Percentiles rank a stretch among this genome's conserved stretches.
phyloP scores from a whole-genome alignment of 345 rosid species.

The Eucalyptus globulus region DNA sequence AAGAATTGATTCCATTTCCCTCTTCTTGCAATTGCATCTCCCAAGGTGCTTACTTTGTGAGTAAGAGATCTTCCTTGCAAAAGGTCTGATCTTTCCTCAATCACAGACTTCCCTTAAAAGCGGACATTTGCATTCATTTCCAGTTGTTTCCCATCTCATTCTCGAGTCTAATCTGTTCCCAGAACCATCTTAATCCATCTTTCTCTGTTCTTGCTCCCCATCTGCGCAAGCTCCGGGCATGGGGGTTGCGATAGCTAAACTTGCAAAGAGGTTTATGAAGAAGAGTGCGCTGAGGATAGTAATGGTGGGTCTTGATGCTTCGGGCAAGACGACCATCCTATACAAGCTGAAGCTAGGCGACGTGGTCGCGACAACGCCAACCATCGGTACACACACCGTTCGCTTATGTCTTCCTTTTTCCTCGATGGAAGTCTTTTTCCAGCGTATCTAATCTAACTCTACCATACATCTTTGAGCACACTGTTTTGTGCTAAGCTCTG shows the following conservation, averaged over 20 bases:
- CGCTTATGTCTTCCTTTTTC: not conserved
- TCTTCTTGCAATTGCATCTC: not conserved
- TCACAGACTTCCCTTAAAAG: not conserved
- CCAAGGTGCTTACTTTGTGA: not conserved
- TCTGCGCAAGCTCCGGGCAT: not conserved
- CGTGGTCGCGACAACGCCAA: constrained; percentile 38
- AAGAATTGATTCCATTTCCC: constrained; percentile 9
- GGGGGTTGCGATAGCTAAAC: constrained; percentile 30
- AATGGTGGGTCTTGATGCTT: constrained; percentile 70
- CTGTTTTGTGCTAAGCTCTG: not conserved
- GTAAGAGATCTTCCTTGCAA: not conserved
- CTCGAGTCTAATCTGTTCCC: not conserved
- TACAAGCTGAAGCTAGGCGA: constrained; percentile 66
- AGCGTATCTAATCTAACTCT: not conserved
- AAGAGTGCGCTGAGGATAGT: constrained; percentile 23
- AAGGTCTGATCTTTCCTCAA: not conserved
- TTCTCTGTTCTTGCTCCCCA: not conserved
- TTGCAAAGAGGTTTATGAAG: constrained; percentile 28
- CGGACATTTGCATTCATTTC: not conserved
- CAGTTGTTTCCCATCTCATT: not conserved
- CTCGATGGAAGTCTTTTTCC: not conserved
- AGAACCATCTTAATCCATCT: not conserved
- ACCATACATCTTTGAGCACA: not conserved
- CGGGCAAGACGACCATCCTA: constrained; percentile 66
- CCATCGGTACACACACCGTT: constrained; percentile 26